Base-by-base conservation (phyloP, 805 yeast genomes). In the Zygoascus flipseniorum region DNA sequence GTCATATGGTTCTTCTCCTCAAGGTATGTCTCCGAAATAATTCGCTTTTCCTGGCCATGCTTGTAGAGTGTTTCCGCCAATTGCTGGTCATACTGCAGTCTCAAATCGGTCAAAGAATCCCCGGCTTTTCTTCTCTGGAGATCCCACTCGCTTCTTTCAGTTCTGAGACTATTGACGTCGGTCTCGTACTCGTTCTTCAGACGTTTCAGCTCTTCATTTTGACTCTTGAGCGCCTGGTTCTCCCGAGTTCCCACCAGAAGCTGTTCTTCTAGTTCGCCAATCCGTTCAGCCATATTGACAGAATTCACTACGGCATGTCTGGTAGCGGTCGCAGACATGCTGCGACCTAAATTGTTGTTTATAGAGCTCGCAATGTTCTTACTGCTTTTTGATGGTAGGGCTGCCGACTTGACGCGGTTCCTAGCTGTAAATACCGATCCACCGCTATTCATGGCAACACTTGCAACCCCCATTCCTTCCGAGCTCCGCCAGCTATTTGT, bases 121-220 rank as follows among this genome's bases (percentile, higher is more conserved):
- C 64, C 65, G 8, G 69, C 54, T 44, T 66, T 69, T 43, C 59
- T 68, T 49, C 64, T 68, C 31, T 71, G 71, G 26, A 73, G 57
- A 46, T 73, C 77, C 31, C 68, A 61, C 23, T 67, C 67, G 8
- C 71, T 72, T 35, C 67, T 69, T 51, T 71, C 70, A 0, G 77
- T 74, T 52, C 70, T 69, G 8, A 60, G 63, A 31, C 59, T 31
- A 19, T 42, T 42, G 19, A 42, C 44, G 4, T 42, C 44, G 4
- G 6, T 14, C 44, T 42, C 26, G 26, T 18, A 18, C 18, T 42
- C 44, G 11, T 42, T 19, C 16, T 19, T 16, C 23, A n/a, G 26
- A 23, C 26, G 20, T n/a, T 42, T 18, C 44, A 42, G 26, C 11
- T n/a, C 44, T 42, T 16, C 44, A 18, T 42, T 19, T 18, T 42